phyloP scores from a whole-genome alignment of 2,329 filamentous ascomycete genomes.

The Rhytidhysteron rufulum region DNA sequence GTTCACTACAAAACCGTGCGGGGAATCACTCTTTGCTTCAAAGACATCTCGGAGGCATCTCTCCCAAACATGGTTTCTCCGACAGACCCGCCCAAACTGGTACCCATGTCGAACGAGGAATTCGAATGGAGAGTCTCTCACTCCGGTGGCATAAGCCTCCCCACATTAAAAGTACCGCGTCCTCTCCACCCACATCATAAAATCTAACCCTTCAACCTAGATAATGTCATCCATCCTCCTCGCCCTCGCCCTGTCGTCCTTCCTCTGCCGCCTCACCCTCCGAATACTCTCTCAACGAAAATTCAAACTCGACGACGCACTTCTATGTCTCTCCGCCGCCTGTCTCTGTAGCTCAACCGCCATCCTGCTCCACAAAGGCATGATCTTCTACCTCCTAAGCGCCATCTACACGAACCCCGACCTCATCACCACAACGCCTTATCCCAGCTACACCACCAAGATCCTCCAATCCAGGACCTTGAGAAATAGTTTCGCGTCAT shows the following conservation, averaged over 20 bases:
- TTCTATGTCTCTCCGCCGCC: conserved; percentile 4
- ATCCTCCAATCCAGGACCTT: neutral
- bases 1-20: too few relatives aligned
- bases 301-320: conserved; percentile 7
- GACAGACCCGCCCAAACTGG: too few relatives aligned
- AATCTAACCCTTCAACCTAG: neutral
- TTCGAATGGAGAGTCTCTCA: neutral
- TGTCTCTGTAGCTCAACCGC: conserved; percentile 4
- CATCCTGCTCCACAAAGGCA: conserved; percentile 1
- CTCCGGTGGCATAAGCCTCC: neutral
- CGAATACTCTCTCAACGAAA: conserved; percentile 3
- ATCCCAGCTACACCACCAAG: neutral
- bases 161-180: neutral
- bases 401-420: neutral
- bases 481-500: conserved; percentile 1
- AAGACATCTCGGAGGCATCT: too few relatives aligned
- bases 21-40: too few relatives aligned
- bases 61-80: too few relatives aligned
- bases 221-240: conserved; percentile 2
- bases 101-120: neutral
- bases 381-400: conserved; percentile 3
- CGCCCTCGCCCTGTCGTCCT: conserved; percentile 1
- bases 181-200: neutral
- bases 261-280: conserved; percentile 3
- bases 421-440: neutral